Percentiles rank a stretch among this genome's conserved stretches.
Conservation (phyloP, 148 eudicot species). For the Cornus florida region DNA sequence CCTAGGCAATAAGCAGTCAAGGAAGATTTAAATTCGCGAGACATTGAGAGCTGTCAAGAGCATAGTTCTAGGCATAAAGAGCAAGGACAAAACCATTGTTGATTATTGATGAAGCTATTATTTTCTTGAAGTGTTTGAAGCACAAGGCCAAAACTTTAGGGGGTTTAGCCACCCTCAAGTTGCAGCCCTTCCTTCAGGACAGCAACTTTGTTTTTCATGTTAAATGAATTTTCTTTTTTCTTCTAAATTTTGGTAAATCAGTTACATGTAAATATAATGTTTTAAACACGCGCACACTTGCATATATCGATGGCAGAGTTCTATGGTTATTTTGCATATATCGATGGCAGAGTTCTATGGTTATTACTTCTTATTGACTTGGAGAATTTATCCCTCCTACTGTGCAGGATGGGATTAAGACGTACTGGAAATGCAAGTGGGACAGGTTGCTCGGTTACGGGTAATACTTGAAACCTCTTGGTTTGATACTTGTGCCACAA, state of each 20-base stretch:
- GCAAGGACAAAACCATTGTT: constrained; percentile 45
- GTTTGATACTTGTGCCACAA: not conserved
- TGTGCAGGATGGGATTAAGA: constrained; percentile 98
- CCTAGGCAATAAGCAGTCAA: constrained; percentile 31
- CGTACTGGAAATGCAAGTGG: constrained; percentile 90
- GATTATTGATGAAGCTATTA: constrained; percentile 70
- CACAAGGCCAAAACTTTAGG: constrained; percentile 44
- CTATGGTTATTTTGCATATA: too few species aligned
- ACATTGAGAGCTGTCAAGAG: constrained; percentile 47
- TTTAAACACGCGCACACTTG: too few species aligned
- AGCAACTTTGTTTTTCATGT: too few species aligned
- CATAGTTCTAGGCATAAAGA: constrained; percentile 49
- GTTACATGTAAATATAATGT: too few species aligned
- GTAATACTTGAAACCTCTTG: constrained; percentile 28
- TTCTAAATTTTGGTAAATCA: too few species aligned
- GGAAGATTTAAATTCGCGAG: constrained; percentile 49
- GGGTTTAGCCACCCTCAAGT: not conserved
- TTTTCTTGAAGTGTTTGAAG: constrained; percentile 55
- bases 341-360: too few species aligned
- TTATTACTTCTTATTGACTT: constrained; percentile 2
- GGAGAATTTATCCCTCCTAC: not conserved
- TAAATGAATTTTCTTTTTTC: too few species aligned
- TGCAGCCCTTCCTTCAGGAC: too few species aligned
- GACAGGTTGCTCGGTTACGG: constrained; percentile 80
- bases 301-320: too few species aligned